A percentile compares a stretch with the other conserved stretches of the same genome.
Conservation (phyloP, 768 basidiomycete genomes). For the Rhizopogon vinicolor region DNA sequence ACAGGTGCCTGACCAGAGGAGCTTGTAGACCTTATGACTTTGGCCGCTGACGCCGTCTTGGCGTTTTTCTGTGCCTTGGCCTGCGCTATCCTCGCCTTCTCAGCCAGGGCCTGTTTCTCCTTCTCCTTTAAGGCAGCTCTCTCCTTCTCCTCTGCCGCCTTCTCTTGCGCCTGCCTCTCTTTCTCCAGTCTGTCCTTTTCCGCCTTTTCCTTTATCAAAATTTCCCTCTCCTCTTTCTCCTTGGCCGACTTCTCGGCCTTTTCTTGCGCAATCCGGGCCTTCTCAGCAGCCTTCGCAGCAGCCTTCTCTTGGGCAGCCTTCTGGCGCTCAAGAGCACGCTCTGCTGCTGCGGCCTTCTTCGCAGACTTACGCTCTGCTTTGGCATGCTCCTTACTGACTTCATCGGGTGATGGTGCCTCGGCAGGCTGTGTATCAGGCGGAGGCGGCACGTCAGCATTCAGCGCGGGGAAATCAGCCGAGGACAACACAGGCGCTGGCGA, state of each 20-base stretch:
- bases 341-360: slow-evolving; percentile 58
- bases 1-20: neutral
- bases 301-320: slow-evolving; percentile 56
- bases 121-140: slow-evolving; percentile 30
- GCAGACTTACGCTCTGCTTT: slow-evolving; percentile 61
- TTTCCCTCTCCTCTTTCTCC: slow-evolving; percentile 35
- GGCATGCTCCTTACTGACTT: slow-evolving; percentile 41
- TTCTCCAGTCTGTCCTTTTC: slow-evolving; percentile 37
- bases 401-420: slow-evolving; percentile 25
- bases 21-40: slow-evolving; percentile 11
- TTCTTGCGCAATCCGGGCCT: slow-evolving; percentile 46
- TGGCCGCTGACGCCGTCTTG: slow-evolving; percentile 15
- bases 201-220: slow-evolving; percentile 29
- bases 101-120: slow-evolving; percentile 23
- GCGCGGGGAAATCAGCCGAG: slow-evolving; percentile 72
- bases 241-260: slow-evolving; percentile 45
- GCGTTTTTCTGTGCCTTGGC: slow-evolving; percentile 17
- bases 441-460: slow-evolving; percentile 23
- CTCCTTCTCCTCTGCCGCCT: slow-evolving; percentile 32
- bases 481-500: slow-evolving; percentile 50
- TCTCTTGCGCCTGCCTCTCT: slow-evolving; percentile 28
- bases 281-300: slow-evolving; percentile 48
- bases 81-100: slow-evolving; percentile 22
- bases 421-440: slow-evolving; percentile 18
- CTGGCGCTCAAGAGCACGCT: slow-evolving; percentile 59